phyloP scores from a whole-genome alignment of 257 asterid species.

The Capsicum pubescens region DNA sequence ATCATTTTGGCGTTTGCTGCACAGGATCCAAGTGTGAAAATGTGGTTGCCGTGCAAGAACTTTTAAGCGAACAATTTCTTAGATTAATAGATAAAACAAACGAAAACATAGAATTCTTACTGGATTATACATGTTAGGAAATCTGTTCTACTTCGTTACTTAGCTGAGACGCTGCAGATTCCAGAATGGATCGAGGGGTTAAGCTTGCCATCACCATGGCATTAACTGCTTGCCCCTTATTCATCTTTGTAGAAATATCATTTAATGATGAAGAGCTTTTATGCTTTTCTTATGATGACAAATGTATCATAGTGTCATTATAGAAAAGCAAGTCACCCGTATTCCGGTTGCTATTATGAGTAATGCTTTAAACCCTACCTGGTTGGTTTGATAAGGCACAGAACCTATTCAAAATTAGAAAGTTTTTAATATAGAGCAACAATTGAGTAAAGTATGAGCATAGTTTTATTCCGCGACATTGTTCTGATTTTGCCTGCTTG shows the following conservation, averaged over 20 bases:
- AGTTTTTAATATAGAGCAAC: not conserved
- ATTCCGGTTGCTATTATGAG: not conserved
- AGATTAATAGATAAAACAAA: not conserved
- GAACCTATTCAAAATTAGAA: not conserved
- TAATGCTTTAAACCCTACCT: not conserved
- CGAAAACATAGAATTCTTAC: not conserved
- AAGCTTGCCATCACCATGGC: not conserved
- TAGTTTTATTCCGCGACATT: not conserved
- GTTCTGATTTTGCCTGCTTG: not conserved
- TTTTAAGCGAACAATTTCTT: not conserved
- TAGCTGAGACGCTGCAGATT: constrained; percentile 1
- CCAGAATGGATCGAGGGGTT: not conserved
- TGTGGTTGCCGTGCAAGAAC: not conserved
- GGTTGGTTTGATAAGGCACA: not conserved
- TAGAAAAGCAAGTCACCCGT: constrained; percentile 18
- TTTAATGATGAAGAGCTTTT: not conserved
- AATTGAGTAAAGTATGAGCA: not conserved
- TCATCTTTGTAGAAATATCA: not conserved
- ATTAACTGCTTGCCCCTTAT: not conserved
- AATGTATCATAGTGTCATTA: not conserved
- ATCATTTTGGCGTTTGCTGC: not conserved
- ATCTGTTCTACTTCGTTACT: not conserved
- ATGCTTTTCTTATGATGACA: not conserved
- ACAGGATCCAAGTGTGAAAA: not conserved
- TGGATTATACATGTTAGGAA: not conserved